Percentiles rank a stretch among this genome's conserved stretches.
Evolutionary conservation across 352 stramenopile species (phyloP).

Genomic region (Globisporangium sylvaticum): DNA sequence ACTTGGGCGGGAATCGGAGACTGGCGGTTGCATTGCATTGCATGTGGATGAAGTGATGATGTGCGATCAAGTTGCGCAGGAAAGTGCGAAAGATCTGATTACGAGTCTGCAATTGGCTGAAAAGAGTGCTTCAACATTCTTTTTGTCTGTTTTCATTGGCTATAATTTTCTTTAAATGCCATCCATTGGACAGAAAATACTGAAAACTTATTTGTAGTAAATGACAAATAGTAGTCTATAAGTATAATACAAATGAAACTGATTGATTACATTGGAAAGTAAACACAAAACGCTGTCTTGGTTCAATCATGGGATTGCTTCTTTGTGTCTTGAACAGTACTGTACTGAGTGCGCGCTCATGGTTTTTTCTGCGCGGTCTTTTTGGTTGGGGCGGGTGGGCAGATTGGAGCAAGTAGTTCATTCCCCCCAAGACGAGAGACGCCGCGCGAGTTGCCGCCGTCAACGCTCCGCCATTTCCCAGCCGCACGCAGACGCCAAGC

Average conservation of each 20-base stretch:
- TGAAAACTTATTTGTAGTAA: too few relatives aligned
- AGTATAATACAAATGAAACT: background rate
- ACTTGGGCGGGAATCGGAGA: background rate
- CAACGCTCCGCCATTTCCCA: background rate
- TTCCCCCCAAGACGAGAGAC: background rate
- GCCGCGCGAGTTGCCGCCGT: background rate
- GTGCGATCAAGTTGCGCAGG: background rate
- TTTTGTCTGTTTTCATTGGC: background rate
- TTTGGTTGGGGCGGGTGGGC: background rate
- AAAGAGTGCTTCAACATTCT: background rate
- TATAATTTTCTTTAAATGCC: background rate
- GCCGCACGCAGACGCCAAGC: background rate
- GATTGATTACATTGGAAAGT: background rate
- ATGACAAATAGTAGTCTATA: too few relatives aligned
- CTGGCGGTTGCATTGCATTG: background rate
- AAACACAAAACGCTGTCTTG: background rate
- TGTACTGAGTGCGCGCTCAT: background rate
- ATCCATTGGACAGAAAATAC: background rate
- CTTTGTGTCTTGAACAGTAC: constrained; percentile 2
- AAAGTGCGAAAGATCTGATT: constrained; percentile 1
- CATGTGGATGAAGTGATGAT: background rate
- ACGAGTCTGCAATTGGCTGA: background rate
- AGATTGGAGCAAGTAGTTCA: background rate
- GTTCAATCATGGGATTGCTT: background rate
- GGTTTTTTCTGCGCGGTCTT: background rate